phyloP scores from a whole-genome alignment of 768 basidiomycete genomes.

The Inosperma sp. region DNA sequence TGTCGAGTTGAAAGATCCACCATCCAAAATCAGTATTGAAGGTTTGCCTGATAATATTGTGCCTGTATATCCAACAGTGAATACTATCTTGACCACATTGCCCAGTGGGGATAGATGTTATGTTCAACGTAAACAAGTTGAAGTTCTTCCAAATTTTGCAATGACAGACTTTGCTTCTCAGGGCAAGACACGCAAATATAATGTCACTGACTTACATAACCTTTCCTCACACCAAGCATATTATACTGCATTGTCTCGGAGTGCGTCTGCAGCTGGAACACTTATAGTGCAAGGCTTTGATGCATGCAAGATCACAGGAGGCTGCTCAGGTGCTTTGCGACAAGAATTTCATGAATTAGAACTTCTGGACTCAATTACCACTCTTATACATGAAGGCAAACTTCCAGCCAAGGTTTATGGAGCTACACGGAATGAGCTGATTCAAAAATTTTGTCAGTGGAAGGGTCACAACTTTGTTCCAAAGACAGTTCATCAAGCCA shows the following conservation, averaged over 20 bases:
- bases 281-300: slow-evolving; percentile 19
- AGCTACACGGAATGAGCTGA: neutral
- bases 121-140: slow-evolving; percentile 22
- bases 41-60: slow-evolving; percentile 30
- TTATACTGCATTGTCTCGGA: slow-evolving; percentile 30
- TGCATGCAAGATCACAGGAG: neutral
- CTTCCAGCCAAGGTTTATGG: neutral
- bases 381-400: neutral
- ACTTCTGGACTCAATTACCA: neutral
- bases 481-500: neutral
- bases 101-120: slow-evolving; percentile 16
- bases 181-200: slow-evolving; percentile 25
- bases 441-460: neutral
- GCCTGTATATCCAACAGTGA: slow-evolving; percentile 15
- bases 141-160: slow-evolving; percentile 26
- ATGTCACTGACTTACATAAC: slow-evolving; percentile 25
- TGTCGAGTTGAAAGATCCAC: slow-evolving; percentile 24
- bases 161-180: slow-evolving; percentile 36
- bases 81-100: slow-evolving; percentile 9
- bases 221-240: slow-evolving; percentile 23
- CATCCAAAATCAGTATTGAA: slow-evolving; percentile 17
- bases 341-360: slow-evolving; percentile 1
- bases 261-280: slow-evolving; percentile 20
- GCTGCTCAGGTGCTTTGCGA: slow-evolving; percentile 1
- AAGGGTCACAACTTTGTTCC: neutral